These are phyloP conservation scores for Fusarium luffae DNA, from an alignment of 2,329 filamentous ascomycete genomes.

Conservation along the genomic window DNA sequence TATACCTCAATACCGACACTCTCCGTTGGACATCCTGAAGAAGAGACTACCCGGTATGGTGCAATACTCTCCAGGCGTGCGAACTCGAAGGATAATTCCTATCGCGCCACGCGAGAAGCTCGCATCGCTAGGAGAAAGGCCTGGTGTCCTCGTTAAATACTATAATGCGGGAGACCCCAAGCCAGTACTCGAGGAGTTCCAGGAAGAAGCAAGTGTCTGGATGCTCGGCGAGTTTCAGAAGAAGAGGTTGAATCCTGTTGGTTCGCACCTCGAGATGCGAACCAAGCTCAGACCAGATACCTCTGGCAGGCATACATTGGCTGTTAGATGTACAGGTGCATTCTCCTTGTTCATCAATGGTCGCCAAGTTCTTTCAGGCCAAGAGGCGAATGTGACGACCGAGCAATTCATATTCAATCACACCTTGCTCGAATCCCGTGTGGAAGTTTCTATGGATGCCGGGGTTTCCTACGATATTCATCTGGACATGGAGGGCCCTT, in stretches of 20 bases:
- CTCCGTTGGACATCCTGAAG: slow-evolving; percentile 6
- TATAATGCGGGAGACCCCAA: slow-evolving; percentile 1
- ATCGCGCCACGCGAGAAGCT: slow-evolving; percentile 2
- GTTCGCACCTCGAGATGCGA: slow-evolving; percentile 16
- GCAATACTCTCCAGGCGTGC: slow-evolving; percentile 17
- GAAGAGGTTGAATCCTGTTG: background rate
- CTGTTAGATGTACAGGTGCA: slow-evolving; percentile 19
- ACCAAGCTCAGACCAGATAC: slow-evolving; percentile 14
- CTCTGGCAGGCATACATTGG: slow-evolving; percentile 20
- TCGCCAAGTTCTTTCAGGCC: slow-evolving; percentile 5
- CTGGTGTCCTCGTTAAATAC: slow-evolving; percentile 16
- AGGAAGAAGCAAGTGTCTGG: slow-evolving; percentile 11
- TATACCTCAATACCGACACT: slow-evolving; percentile 26
- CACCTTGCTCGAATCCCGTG: slow-evolving; percentile 10
- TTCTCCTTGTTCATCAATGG: slow-evolving; percentile 11
- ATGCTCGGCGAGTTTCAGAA: slow-evolving; percentile 22
- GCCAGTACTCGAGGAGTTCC: slow-evolving; percentile 6
- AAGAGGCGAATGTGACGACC: slow-evolving; percentile 9
- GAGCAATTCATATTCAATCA: slow-evolving; percentile 33
- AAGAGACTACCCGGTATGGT: slow-evolving; percentile 1
- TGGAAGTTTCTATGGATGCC: slow-evolving; percentile 15
- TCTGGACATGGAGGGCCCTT: slow-evolving; percentile 5
- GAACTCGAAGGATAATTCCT: slow-evolving; percentile 26
- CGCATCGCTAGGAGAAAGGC: background rate
- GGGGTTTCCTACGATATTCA: slow-evolving; percentile 9